phyloP scores from a whole-genome alignment of 1,139 yeast species.

The Pneumocystis carinii region DNA sequence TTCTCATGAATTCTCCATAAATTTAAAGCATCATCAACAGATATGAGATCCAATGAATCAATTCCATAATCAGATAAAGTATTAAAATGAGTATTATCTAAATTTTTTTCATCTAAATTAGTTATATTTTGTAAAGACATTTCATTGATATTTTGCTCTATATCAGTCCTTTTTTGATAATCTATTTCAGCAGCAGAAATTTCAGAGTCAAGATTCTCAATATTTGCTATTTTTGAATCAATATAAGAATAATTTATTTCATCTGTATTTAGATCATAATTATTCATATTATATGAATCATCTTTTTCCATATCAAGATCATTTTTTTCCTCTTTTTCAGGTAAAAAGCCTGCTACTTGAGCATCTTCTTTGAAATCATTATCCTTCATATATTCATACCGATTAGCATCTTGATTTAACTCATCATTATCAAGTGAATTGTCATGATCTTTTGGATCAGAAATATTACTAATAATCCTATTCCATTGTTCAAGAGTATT shows the following conservation, averaged over 20 bases:
- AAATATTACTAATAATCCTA: slow-evolving; percentile 3
- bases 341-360: slow-evolving; percentile 87
- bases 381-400: slow-evolving; percentile 82
- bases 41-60: slow-evolving; percentile 19
- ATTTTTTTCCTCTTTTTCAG: slow-evolving; percentile 57
- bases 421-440: neutral
- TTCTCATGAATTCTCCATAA: slow-evolving; percentile 74
- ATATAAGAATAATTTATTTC: slow-evolving; percentile 13
- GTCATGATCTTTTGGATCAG: slow-evolving; percentile 2
- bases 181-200: slow-evolving; percentile 7
- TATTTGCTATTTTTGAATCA: slow-evolving; percentile 11
- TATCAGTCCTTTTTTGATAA: slow-evolving; percentile 21
- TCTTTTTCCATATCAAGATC: slow-evolving; percentile 56
- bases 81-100: slow-evolving; percentile 13
- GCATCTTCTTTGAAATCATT: slow-evolving; percentile 56
- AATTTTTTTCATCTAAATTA: slow-evolving; percentile 22
- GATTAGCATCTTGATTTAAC: slow-evolving; percentile 35
- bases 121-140: slow-evolving; percentile 20
- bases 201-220: slow-evolving; percentile 10
- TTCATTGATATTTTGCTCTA: slow-evolving; percentile 15
- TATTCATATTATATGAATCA: slow-evolving; percentile 19
- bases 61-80: neutral
- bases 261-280: slow-evolving; percentile 9
- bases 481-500: slow-evolving; percentile 8
- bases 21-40: slow-evolving; percentile 52